Evolutionary conservation across 352 stramenopile species (phyloP).

Genomic region (Lagenidium sp.): DNA sequence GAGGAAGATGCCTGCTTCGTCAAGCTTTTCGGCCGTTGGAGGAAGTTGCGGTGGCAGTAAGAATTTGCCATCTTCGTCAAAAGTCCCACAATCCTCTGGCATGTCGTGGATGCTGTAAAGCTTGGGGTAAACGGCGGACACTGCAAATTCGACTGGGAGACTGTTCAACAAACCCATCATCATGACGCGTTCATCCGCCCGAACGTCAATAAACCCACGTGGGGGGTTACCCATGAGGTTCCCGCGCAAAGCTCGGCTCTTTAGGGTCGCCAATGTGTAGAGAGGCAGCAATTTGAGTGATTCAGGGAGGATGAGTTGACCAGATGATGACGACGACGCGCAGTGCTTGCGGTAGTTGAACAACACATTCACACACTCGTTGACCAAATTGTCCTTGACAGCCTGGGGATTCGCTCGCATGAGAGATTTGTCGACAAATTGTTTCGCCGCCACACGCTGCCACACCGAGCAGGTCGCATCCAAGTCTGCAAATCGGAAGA

Average conservation of each 20-base stretch:
- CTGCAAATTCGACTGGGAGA: constrained; percentile 72
- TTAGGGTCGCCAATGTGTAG: constrained; percentile 83
- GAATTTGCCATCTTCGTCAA: constrained; percentile 73
- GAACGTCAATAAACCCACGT: constrained; percentile 78
- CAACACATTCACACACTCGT: constrained; percentile 82
- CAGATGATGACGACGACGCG: constrained; percentile 82
- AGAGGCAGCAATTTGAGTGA: constrained; percentile 87
- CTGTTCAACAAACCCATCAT: constrained; percentile 79
- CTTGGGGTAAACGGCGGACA: constrained; percentile 83
- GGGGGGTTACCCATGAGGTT: constrained; percentile 76
- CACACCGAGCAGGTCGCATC: constrained; percentile 83
- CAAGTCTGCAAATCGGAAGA: constrained; percentile 85
- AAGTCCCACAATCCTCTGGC: constrained; percentile 63
- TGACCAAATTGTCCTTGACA: constrained; percentile 74
- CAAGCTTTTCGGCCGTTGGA: constrained; percentile 80
- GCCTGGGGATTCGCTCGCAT: constrained; percentile 69
- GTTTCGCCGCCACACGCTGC: constrained; percentile 66
- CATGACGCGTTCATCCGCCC: constrained; percentile 81
- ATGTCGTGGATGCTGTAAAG: constrained; percentile 84
- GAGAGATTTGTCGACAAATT: constrained; percentile 74
- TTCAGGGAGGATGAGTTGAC: constrained; percentile 89
- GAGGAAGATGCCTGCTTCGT: constrained; percentile 81
- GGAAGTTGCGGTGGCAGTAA: constrained; percentile 65
- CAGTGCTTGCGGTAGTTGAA: constrained; percentile 90
- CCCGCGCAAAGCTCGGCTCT: constrained; percentile 77